phyloP scores from a whole-genome alignment of 495 filamentous ascomycete species.

The Barbatosphaeria neglecta region DNA sequence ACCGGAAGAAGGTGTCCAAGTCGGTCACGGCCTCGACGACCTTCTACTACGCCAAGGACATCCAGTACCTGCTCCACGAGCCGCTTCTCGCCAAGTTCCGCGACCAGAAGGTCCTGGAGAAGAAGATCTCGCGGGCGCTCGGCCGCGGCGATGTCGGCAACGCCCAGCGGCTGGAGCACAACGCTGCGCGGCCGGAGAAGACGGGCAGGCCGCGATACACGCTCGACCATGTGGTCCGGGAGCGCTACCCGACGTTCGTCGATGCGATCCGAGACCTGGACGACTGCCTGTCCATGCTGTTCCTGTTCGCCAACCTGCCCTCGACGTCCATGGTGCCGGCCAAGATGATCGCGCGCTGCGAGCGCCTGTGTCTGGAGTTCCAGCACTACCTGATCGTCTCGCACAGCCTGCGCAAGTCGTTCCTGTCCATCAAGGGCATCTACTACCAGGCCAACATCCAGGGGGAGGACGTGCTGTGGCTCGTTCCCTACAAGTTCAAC shows the following conservation, averaged over 20 bases:
- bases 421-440: slow-evolving; percentile 97
- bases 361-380: slow-evolving; percentile 85
- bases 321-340: slow-evolving; percentile 74
- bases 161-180: slow-evolving; percentile 53
- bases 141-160: slow-evolving; percentile 84
- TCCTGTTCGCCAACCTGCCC: slow-evolving; percentile 94
- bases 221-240: slow-evolving; percentile 91
- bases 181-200: slow-evolving; percentile 63
- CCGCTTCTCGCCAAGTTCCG: slow-evolving; percentile 91
- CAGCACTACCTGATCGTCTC: slow-evolving; percentile 92
- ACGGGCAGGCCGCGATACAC: slow-evolving; percentile 74
- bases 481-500: slow-evolving; percentile 94
- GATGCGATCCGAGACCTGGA: slow-evolving; percentile 92
- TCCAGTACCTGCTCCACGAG: slow-evolving; percentile 95
- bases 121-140: slow-evolving; percentile 87
- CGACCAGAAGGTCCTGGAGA: slow-evolving; percentile 88
- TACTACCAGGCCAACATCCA: slow-evolving; percentile 98
- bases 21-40: slow-evolving; percentile 80
- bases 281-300: slow-evolving; percentile 91
- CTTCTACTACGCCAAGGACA: slow-evolving; percentile 98
- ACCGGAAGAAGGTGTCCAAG: slow-evolving; percentile 92
- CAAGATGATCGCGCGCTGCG: slow-evolving; percentile 87
- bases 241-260: slow-evolving; percentile 93
- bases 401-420: slow-evolving; percentile 83
- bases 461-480: slow-evolving; percentile 95